These are phyloP conservation scores for Mallotus nudiflorus DNA, from an alignment of 345 rosid species.

Conservation along the genomic window DNA sequence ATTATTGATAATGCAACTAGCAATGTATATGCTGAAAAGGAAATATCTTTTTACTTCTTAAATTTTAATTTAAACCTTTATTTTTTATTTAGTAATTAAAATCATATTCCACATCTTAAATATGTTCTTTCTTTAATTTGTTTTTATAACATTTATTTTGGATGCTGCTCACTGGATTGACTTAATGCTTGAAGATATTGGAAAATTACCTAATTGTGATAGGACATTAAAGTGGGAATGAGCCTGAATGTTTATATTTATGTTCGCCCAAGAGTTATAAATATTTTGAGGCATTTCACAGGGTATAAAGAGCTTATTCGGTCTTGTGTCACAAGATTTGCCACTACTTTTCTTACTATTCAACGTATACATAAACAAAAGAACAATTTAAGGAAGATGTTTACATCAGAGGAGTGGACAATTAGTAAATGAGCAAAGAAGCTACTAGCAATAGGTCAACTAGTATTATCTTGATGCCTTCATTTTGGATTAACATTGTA, in stretches of 20 bases:
- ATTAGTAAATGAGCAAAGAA: constrained; percentile 4
- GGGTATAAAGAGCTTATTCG: neutral
- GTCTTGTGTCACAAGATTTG: neutral
- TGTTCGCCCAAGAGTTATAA: neutral
- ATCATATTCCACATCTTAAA: too few species aligned
- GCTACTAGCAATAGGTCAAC: neutral
- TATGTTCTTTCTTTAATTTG: too few species aligned
- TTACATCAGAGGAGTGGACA: constrained; percentile 6
- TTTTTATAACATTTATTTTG: neutral
- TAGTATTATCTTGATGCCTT: neutral
- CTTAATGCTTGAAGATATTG: neutral
- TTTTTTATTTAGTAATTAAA: too few species aligned
- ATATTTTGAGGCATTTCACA: neutral
- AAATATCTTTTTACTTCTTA: too few species aligned
- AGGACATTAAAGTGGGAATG: neutral
- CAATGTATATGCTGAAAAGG: neutral
- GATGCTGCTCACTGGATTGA: neutral
- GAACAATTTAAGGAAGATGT: neutral
- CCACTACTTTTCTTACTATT: constrained; percentile 7
- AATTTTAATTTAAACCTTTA: too few species aligned
- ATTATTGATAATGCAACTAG: neutral
- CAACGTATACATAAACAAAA: neutral
- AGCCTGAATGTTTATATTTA: neutral
- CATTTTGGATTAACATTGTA: constrained; percentile 17
- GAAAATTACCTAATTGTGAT: neutral